These are phyloP conservation scores for Plasmopara muralis DNA, from an alignment of 352 stramenopile species.

Conservation along the genomic window DNA sequence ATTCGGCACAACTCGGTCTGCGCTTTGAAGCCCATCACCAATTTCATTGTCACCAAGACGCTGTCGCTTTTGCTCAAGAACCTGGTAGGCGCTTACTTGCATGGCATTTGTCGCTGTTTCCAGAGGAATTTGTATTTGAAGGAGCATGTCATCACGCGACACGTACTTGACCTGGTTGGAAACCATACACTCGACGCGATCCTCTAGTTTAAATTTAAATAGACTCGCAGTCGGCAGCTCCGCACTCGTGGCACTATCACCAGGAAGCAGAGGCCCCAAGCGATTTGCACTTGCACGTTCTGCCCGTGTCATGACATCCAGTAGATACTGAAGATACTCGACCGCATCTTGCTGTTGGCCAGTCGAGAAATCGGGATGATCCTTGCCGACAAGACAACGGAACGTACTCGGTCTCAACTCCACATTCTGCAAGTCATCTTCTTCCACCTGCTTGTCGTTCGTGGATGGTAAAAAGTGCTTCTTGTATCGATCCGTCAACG, in stretches of 20 bases:
- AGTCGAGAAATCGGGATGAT: slow-evolving; percentile 95
- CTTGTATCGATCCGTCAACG: slow-evolving; percentile 86
- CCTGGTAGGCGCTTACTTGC: slow-evolving; percentile 83
- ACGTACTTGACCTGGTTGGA: slow-evolving; percentile 88
- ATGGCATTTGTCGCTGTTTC: slow-evolving; percentile 81
- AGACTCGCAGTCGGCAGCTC: slow-evolving; percentile 71
- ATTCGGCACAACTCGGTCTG: slow-evolving; percentile 85
- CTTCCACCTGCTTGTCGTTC: slow-evolving; percentile 25
- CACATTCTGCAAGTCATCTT: slow-evolving; percentile 33
- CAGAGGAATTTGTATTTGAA: slow-evolving; percentile 85
- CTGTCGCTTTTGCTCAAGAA: slow-evolving; percentile 84
- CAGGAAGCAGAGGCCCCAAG: slow-evolving; percentile 39
- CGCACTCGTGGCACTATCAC: slow-evolving; percentile 22
- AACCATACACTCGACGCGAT: slow-evolving; percentile 70
- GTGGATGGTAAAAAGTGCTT: slow-evolving; percentile 29
- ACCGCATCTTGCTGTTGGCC: slow-evolving; percentile 97
- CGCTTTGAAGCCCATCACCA: slow-evolving; percentile 12
- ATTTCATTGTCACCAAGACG: slow-evolving; percentile 58
- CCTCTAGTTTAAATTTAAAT: slow-evolving; percentile 91
- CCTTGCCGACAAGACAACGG: slow-evolving; percentile 90
- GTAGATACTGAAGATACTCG: slow-evolving; percentile 96
- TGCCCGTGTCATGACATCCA: slow-evolving; percentile 88
- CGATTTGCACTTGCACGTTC: slow-evolving; percentile 59
- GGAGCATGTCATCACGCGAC: slow-evolving; percentile 61
- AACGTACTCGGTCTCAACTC: slow-evolving; percentile 87